These are phyloP conservation scores for Vitis vinifera DNA, from an alignment of 164 flowering plant genomes.

Conservation along the genomic window DNA sequence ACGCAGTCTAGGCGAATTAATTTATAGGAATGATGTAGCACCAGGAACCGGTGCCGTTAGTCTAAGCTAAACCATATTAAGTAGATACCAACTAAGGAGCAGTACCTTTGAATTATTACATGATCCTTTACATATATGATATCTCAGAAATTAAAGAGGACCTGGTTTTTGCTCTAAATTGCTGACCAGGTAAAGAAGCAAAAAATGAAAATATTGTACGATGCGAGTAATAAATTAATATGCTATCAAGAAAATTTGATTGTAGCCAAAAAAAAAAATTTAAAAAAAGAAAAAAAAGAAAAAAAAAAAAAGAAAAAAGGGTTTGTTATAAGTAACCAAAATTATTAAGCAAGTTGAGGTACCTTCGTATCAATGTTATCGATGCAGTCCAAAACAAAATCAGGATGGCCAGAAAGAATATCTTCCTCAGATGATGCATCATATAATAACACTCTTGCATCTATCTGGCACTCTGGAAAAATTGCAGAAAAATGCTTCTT, in stretches of 20 bases:
- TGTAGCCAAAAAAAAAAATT: background rate
- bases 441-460: conserved; percentile 77
- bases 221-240: background rate
- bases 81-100: background rate
- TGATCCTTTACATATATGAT: background rate
- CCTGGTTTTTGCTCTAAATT: background rate
- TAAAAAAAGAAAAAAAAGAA: no score
- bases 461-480: conserved; percentile 88
- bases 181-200: background rate
- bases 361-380: conserved; percentile 99
- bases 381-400: conserved; percentile 97
- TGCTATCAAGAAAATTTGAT: background rate
- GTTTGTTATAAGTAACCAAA: background rate
- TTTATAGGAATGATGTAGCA: background rate
- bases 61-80: background rate
- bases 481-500: conserved; percentile 85
- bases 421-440: conserved; percentile 91
- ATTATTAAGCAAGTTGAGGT: background rate
- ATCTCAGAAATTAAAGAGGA: background rate
- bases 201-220: background rate
- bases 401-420: conserved; percentile 89
- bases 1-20: background rate
- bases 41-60: no score
- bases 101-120: background rate
- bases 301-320: no score